Base-by-base conservation (phyloP, 495 filamentous ascomycete species). In the Trichoderma virens region DNA sequence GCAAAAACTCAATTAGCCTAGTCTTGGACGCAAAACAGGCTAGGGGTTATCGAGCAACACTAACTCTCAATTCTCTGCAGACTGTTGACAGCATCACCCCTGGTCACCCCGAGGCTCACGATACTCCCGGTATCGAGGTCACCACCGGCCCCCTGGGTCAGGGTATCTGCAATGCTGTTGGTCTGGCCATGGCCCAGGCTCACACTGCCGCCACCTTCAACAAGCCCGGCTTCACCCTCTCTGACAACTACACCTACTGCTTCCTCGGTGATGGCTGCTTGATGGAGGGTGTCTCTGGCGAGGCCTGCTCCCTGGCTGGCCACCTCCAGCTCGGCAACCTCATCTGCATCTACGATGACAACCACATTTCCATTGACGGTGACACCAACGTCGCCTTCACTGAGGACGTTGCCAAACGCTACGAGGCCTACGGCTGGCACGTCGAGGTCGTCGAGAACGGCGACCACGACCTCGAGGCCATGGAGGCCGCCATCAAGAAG, bases 261-360 rank as follows among this genome's bases (percentile, higher is more conserved):
- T 96, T 97, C 86, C 90, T 99, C 75, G 94, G 94, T 76, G 94
- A 99, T 85, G 94, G 94, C 61, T 99, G 94, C 78, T 86, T 93
- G 77, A 95, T 95, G 93, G 94, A 99, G 82, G 94, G 94, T 82
- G 86, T 99, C 83, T 89, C 95, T 66, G 83, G 84, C 74, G 94
- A 99, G 80, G 95, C 94, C 67, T 92, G 86, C 68, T 96, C 91
- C 60, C 84, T 88, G 71, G 94, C 94, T 68, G 94, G 94, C 75
- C 94, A 99, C 79, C 81, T 98, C 78, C 91, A 98, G 82, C 83
- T 99, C 41, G 95, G 94, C 67, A 99, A 98, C 85, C 80, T 99
- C 66, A 98, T 99, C 74, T 85, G 84, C 74, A 83, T 99, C 78
- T 99, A 94, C 76, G 94, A 99, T 73, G 94, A 99, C 82, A 99